Evolutionary conservation across 2,329 filamentous ascomycete genomes (phyloP).

Genomic region (Sporothrix variecibatus): DNA sequence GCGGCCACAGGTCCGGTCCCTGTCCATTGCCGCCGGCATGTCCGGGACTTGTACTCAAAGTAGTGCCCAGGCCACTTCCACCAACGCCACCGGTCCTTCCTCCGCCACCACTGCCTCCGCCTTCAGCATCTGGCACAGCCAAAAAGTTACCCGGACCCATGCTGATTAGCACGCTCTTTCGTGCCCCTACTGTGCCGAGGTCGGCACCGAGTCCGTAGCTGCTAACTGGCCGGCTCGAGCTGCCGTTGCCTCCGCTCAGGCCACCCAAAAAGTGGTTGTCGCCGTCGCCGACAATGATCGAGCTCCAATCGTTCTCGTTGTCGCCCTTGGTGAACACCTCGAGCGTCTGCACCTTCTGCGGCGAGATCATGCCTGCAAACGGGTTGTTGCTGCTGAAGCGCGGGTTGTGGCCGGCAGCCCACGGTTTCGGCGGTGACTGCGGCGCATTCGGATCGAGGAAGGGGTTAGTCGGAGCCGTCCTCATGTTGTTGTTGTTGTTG

Average conservation of each 20-base stretch:
- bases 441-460: slow-evolving; percentile 23
- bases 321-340: slow-evolving; percentile 63
- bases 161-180: slow-evolving; percentile 57
- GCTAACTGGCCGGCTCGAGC: slow-evolving; percentile 50
- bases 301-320: slow-evolving; percentile 61
- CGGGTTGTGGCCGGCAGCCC: slow-evolving; percentile 35
- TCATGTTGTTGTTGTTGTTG: neutral
- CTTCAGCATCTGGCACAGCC: slow-evolving; percentile 47
- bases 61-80: slow-evolving; percentile 20
- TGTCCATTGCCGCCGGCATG: slow-evolving; percentile 26
- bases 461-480: slow-evolving; percentile 19
- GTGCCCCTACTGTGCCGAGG: slow-evolving; percentile 53
- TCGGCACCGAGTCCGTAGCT: slow-evolving; percentile 61
- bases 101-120: slow-evolving; percentile 30
- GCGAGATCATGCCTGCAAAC: slow-evolving; percentile 46
- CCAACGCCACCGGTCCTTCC: slow-evolving; percentile 24
- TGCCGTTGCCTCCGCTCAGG: slow-evolving; percentile 37
- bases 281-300: slow-evolving; percentile 49
- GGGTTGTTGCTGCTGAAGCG: slow-evolving; percentile 65
- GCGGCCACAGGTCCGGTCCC: slow-evolving; percentile 45
- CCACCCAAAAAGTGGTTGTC: slow-evolving; percentile 33
- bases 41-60: slow-evolving; percentile 22
- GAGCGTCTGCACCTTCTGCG: slow-evolving; percentile 44
- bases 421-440: slow-evolving; percentile 31
- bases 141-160: slow-evolving; percentile 56